Conservation (phyloP, 2,329 filamentous ascomycete species). For the Pestalotiopsis sp. region DNA sequence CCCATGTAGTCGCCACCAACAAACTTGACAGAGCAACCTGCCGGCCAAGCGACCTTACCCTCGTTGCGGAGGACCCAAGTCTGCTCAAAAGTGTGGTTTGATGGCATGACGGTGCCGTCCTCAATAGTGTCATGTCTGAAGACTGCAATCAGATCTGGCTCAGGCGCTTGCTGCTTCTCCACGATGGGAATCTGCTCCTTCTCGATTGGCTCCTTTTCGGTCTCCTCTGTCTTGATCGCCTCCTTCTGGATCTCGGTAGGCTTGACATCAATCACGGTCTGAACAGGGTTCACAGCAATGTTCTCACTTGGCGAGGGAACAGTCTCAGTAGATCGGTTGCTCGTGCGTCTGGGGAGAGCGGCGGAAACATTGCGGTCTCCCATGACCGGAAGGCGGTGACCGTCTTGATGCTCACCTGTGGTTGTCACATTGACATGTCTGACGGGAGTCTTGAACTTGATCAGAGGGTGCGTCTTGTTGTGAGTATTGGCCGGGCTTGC, state of each 20-base stretch:
- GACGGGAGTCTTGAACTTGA: slow-evolving; percentile 95
- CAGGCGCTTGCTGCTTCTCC: slow-evolving; percentile 24
- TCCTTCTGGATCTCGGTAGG: slow-evolving; percentile 50
- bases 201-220: slow-evolving; percentile 20
- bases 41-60: slow-evolving; percentile 79
- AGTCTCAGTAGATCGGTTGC: slow-evolving; percentile 55
- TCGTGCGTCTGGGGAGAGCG: slow-evolving; percentile 30
- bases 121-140: slow-evolving; percentile 79
- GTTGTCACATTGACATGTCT: slow-evolving; percentile 87
- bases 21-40: slow-evolving; percentile 87
- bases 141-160: slow-evolving; percentile 47
- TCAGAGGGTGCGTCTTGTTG: slow-evolving; percentile 93
- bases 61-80: slow-evolving; percentile 91
- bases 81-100: slow-evolving; percentile 79
- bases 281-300: slow-evolving; percentile 55
- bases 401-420: slow-evolving; percentile 73
- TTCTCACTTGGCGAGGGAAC: slow-evolving; percentile 50
- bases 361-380: slow-evolving; percentile 59
- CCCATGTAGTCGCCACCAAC: slow-evolving; percentile 97
- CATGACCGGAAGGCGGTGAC: slow-evolving; percentile 67
- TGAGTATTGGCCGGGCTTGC: slow-evolving; percentile 82
- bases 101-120: slow-evolving; percentile 74
- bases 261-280: slow-evolving; percentile 74
- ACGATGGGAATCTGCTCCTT: slow-evolving; percentile 19
- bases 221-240: slow-evolving; percentile 24